A percentile compares a stretch with the other conserved stretches of the same genome.
phyloP scores from a whole-genome alignment of 441 rosid species.

The Euphorbia corollata region DNA sequence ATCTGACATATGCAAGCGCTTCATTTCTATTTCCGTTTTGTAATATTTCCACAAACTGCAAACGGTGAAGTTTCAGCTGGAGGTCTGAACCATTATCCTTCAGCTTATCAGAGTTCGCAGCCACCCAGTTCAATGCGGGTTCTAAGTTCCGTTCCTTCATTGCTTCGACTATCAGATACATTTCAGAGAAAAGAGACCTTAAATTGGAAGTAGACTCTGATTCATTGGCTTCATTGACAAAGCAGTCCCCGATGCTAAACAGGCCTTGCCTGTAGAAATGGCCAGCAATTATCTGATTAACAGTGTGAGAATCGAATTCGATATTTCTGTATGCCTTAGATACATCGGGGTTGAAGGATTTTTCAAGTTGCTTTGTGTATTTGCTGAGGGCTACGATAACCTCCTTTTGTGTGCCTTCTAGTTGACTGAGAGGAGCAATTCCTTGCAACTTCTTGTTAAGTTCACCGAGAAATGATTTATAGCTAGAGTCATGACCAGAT shows the following conservation, averaged over 20 bases:
- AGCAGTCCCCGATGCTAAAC: slow-evolving; percentile 39
- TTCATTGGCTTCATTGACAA: slow-evolving; percentile 29
- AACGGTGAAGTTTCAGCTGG: slow-evolving; percentile 33
- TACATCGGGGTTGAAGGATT: slow-evolving; percentile 40
- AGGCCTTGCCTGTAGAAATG: slow-evolving; percentile 42
- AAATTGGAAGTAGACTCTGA: slow-evolving; percentile 25
- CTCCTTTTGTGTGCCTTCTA: slow-evolving; percentile 40
- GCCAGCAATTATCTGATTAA: slow-evolving; percentile 34
- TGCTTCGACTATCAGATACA: slow-evolving; percentile 41
- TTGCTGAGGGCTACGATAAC: slow-evolving; percentile 34
- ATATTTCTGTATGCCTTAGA: slow-evolving; percentile 41
- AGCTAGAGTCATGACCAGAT: slow-evolving; percentile 17
- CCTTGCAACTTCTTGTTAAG: slow-evolving; percentile 34
- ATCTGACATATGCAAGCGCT: slow-evolving; percentile 35
- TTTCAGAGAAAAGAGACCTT: slow-evolving; percentile 35
- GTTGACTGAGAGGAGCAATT: slow-evolving; percentile 27
- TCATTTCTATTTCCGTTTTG: slow-evolving; percentile 29
- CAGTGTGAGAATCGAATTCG: slow-evolving; percentile 31
- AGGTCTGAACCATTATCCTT: slow-evolving; percentile 37
- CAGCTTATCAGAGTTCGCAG: slow-evolving; percentile 34
- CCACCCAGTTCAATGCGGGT: slow-evolving; percentile 39
- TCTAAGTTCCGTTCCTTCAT: slow-evolving; percentile 30
- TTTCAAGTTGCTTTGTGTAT: slow-evolving; percentile 41
- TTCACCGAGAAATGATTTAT: slow-evolving; percentile 24
- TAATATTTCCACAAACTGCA: slow-evolving; percentile 39